phyloP scores from a whole-genome alignment of 1,139 yeast genomes.

The Petasospora fabianii region DNA sequence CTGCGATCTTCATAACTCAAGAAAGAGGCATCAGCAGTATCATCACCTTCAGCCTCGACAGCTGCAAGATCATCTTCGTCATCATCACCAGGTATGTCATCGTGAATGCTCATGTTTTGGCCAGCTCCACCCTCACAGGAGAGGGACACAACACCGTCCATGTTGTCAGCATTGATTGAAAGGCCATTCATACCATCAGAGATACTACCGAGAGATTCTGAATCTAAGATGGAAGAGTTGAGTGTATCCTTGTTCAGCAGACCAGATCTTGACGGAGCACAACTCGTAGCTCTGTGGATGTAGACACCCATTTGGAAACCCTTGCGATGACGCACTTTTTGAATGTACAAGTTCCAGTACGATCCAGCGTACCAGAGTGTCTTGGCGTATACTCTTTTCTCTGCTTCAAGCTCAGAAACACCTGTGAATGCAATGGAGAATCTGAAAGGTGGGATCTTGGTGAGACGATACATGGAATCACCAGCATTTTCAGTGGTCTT shows the following conservation, averaged over 20 bases:
- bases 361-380: conserved; percentile 57
- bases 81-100: conserved; percentile 3
- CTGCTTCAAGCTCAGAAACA: conserved; percentile 40
- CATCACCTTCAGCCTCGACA: conserved; percentile 11
- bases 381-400: conserved; percentile 45
- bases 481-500: conserved; percentile 22
- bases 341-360: conserved; percentile 52
- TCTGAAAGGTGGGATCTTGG: conserved; percentile 49
- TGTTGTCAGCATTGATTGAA: conserved; percentile 5
- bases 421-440: conserved; percentile 49
- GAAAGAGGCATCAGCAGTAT: conserved; percentile 26
- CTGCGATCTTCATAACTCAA: conserved; percentile 43
- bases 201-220: conserved; percentile 6
- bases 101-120: conserved; percentile 1
- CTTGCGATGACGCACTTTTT: conserved; percentile 39
- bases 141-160: too few relatives aligned
- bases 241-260: conserved; percentile 34
- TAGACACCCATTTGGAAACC: conserved; percentile 51
- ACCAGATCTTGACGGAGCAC: conserved; percentile 34
- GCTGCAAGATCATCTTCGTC: conserved; percentile 14
- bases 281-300: conserved; percentile 42
- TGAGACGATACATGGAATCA: conserved; percentile 29
- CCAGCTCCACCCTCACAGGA: too few relatives aligned
- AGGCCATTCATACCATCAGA: conserved; percentile 6
- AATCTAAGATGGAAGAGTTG: conserved; percentile 5